phyloP scores from a whole-genome alignment of 1,139 yeast genomes.

The Sugiyamaella neomexicana region DNA sequence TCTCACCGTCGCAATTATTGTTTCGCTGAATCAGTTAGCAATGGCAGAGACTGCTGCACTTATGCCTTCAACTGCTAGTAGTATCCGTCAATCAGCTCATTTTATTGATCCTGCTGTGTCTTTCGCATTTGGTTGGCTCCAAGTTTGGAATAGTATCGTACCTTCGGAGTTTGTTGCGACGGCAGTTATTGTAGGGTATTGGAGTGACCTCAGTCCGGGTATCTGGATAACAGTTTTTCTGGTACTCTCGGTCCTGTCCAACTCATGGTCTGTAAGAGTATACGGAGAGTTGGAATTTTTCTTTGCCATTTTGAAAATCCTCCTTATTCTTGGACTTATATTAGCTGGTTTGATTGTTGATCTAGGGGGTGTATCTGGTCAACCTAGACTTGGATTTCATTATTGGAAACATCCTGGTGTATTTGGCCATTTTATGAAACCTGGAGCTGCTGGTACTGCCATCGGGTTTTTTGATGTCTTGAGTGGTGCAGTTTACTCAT shows the following conservation, averaged over 20 bases:
- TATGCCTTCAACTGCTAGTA: conserved; percentile 82
- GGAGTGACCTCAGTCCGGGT: conserved; percentile 46
- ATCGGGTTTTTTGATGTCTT: conserved; percentile 76
- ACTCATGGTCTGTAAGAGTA: conserved; percentile 67
- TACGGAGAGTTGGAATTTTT: conserved; percentile 71
- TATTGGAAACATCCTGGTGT: conserved; percentile 68
- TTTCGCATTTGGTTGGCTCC: conserved; percentile 79
- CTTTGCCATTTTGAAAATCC: conserved; percentile 57
- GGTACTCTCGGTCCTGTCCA: conserved; percentile 53
- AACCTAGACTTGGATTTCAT: conserved; percentile 54
- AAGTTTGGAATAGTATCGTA: conserved; percentile 65
- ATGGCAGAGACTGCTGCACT: conserved; percentile 81
- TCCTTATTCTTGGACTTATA: conserved; percentile 62
- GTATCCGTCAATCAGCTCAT: conserved; percentile 66
- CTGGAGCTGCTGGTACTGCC: conserved; percentile 13
- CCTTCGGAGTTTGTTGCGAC: conserved; percentile 83
- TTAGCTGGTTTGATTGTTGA: conserved; percentile 60
- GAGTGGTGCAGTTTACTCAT: conserved; percentile 83
- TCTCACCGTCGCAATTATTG: conserved; percentile 64
- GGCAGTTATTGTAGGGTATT: conserved; percentile 63
- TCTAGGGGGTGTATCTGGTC: conserved; percentile 63
- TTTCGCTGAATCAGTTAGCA: conserved; percentile 74
- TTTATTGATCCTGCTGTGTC: conserved; percentile 79
- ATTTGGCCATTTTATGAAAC: conserved; percentile 61
- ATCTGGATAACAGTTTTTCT: conserved; percentile 68